Evolutionary conservation across 257 asterid genomes (phyloP).

Genomic region (Phtheirospermum japonicum): DNA sequence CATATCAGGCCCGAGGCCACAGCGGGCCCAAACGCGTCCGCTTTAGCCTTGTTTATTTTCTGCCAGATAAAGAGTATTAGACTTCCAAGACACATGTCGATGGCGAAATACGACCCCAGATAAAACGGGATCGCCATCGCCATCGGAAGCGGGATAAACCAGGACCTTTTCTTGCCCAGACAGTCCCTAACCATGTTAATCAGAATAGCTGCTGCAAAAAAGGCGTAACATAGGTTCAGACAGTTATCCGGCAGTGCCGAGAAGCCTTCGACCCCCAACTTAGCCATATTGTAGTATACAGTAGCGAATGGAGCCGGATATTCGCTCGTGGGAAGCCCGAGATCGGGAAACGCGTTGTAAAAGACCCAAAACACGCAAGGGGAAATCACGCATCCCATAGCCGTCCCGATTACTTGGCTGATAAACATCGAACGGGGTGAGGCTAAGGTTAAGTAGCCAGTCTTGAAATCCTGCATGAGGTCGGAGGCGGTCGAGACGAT

Average conservation of each 20-base stretch:
- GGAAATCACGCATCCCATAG: conserved; percentile 39
- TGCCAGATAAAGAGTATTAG: conserved; percentile 59
- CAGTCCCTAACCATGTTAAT: conserved; percentile 49
- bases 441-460: conserved; percentile 43
- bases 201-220: conserved; percentile 53
- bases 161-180: conserved; percentile 41
- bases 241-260: conserved; percentile 59
- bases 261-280: conserved; percentile 65
- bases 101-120: conserved; percentile 52
- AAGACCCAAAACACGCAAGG: conserved; percentile 44
- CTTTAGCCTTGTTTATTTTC: conserved; percentile 44
- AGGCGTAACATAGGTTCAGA: conserved; percentile 49
- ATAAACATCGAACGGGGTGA: conserved; percentile 45
- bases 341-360: conserved; percentile 38
- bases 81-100: conserved; percentile 73
- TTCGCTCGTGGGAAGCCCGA: conserved; percentile 43
- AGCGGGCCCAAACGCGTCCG: conserved; percentile 60
- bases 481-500: conserved; percentile 46
- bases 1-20: conserved; percentile 69
- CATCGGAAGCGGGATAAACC: conserved; percentile 68
- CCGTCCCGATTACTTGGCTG: conserved; percentile 44
- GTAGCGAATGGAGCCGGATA: conserved; percentile 63
- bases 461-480: conserved; percentile 47
- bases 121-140: conserved; percentile 79
- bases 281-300: conserved; percentile 55